These are phyloP conservation scores for Kodamaea arcana DNA, from an alignment of 1,139 yeast species.

Conservation along the genomic window DNA sequence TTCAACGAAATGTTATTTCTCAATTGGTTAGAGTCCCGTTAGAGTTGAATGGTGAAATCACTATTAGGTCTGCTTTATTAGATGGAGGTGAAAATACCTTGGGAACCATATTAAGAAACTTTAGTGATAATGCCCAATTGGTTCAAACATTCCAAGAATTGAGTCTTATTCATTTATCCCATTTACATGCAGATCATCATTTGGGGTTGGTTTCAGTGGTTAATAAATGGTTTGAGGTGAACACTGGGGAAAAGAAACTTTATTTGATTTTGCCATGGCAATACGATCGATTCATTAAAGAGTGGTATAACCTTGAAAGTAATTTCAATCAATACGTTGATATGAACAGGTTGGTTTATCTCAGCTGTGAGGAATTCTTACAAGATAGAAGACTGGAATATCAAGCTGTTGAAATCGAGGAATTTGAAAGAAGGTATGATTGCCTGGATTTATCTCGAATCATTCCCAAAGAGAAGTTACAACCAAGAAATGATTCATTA, in stretches of 20 bases:
- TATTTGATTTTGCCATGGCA: conserved; percentile 75
- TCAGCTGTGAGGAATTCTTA: conserved; percentile 68
- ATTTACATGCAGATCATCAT: conserved; percentile 97
- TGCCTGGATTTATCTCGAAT: conserved; percentile 13
- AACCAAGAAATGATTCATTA: conserved; percentile 13
- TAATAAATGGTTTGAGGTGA: conserved; percentile 56
- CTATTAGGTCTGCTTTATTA: conserved; percentile 49
- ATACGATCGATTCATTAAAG: conserved; percentile 60
- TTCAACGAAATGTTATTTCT: conserved; percentile 79
- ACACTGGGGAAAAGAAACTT: conserved; percentile 27
- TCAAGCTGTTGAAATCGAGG: conserved; percentile 24
- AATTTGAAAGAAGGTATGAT: conserved; percentile 31
- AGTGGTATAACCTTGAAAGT: conserved; percentile 63
- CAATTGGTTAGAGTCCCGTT: conserved; percentile 70
- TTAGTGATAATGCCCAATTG: conserved; percentile 41
- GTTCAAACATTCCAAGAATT: conserved; percentile 48
- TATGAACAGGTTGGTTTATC: conserved; percentile 42
- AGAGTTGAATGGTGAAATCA: conserved; percentile 20
- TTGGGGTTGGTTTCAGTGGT: conserved; percentile 74
- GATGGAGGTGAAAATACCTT: conserved; percentile 95
- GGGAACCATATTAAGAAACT: conserved; percentile 65
- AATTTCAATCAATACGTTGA: conserved; percentile 27
- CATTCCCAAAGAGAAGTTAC: conserved; percentile 19
- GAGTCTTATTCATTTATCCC: conserved; percentile 69
- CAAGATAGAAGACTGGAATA: conserved; percentile 24